These are phyloP conservation scores for Aspergillus sparsus DNA, from an alignment of 495 filamentous ascomycete genomes.

Conservation along the genomic window DNA sequence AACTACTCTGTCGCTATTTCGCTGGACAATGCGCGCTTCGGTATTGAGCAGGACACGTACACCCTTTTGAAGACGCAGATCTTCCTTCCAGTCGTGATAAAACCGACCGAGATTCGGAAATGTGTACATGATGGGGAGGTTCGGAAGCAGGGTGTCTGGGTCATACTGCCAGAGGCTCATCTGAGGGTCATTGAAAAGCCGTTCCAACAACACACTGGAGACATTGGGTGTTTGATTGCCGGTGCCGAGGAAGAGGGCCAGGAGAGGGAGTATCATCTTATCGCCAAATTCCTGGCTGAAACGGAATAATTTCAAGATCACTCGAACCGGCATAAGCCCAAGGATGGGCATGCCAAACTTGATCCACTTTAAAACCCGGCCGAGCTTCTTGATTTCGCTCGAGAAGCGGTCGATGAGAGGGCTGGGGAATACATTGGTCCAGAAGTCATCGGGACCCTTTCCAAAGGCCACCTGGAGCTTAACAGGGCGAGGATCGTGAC, in stretches of 20 bases:
- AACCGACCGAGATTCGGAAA: constrained; percentile 75
- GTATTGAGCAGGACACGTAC: constrained; percentile 66
- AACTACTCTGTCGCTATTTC: constrained; percentile 59
- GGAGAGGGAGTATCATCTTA: constrained; percentile 70
- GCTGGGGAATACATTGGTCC: constrained; percentile 80
- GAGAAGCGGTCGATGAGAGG: constrained; percentile 62
- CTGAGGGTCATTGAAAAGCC: constrained; percentile 71
- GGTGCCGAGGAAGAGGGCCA: constrained; percentile 78
- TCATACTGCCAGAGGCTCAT: constrained; percentile 78
- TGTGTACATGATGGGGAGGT: constrained; percentile 76
- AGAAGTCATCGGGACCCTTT: constrained; percentile 70
- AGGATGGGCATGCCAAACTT: constrained; percentile 70
- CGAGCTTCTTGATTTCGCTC: constrained; percentile 66
- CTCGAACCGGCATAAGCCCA: constrained; percentile 70
- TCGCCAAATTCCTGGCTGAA: constrained; percentile 76
- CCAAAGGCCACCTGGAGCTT: constrained; percentile 81
- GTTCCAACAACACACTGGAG: constrained; percentile 70
- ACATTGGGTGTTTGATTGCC: constrained; percentile 81
- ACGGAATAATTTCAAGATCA: constrained; percentile 66
- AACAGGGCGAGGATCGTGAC: constrained; percentile 66
- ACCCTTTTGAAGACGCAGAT: constrained; percentile 60
- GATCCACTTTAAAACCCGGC: constrained; percentile 63
- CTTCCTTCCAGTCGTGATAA: constrained; percentile 66
- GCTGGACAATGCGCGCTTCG: constrained; percentile 58
- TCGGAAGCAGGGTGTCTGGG: constrained; percentile 64